phyloP scores from a whole-genome alignment of 2,329 filamentous ascomycete species.

The Orbilia quercus region DNA sequence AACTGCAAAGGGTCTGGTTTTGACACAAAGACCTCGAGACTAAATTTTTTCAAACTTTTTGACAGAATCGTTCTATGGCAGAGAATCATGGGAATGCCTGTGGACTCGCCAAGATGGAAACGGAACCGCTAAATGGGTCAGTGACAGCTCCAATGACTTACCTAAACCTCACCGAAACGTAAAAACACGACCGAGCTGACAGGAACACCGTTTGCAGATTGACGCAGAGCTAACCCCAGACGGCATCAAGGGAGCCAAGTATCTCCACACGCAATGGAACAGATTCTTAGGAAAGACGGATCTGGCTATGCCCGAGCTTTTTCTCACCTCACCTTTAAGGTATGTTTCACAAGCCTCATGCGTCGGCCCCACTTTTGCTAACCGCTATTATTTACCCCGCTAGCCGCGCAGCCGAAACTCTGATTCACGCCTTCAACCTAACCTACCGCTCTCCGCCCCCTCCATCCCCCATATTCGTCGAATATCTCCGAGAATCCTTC shows the following conservation, averaged over 20 bases:
- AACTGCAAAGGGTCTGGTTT: constrained; percentile 1
- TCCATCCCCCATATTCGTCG: constrained; percentile 48
- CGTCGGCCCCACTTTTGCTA: constrained; percentile 11
- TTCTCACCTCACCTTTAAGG: constrained; percentile 53
- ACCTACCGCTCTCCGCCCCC: constrained; percentile 31
- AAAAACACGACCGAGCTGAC: background rate
- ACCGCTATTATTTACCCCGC: background rate
- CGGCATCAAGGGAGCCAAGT: constrained; percentile 34
- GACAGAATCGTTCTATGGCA: constrained; percentile 45
- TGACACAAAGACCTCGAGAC: background rate
- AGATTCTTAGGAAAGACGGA: constrained; percentile 32
- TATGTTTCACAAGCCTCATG: constrained; percentile 9
- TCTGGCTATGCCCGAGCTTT: constrained; percentile 40
- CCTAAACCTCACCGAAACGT: background rate
- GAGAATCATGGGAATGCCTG: constrained; percentile 49
- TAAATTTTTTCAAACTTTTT: too few species aligned
- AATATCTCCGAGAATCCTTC: constrained; percentile 52
- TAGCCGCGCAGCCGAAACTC: constrained; percentile 52
- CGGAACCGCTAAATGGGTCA: constrained; percentile 48
- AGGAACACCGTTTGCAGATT: constrained; percentile 23
- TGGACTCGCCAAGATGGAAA: constrained; percentile 56
- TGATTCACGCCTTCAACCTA: constrained; percentile 47
- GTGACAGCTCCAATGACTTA: constrained; percentile 4
- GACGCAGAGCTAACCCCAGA: constrained; percentile 48
- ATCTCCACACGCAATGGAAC: constrained; percentile 36